A percentile compares a stretch with the other conserved stretches of the same genome.
These are phyloP conservation scores for Cyclotella kingstonii DNA, from an alignment of 108 stramenopile species.

Conservation along the genomic window DNA sequence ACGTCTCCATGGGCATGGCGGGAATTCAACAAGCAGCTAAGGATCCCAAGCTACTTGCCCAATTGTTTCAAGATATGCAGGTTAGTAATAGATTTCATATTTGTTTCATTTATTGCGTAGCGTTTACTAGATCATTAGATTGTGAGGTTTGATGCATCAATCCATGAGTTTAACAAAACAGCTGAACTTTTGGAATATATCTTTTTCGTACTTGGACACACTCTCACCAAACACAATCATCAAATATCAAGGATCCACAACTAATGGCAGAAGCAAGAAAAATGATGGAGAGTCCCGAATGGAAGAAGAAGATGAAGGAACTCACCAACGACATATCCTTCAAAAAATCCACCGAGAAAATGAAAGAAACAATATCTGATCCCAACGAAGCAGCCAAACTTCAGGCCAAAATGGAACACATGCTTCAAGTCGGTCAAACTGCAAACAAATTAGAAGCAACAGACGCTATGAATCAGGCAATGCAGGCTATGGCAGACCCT, in stretches of 20 bases:
- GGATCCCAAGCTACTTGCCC: conserved; percentile 84
- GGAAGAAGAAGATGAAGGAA: conserved; percentile 88
- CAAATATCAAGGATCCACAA: conserved; percentile 70
- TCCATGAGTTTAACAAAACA: too few species aligned
- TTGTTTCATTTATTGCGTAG: too few species aligned
- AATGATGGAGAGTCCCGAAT: conserved; percentile 86
- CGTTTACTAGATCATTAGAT: too few species aligned
- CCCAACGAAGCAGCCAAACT: conserved; percentile 80
- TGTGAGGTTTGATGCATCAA: background rate
- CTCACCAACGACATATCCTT: conserved; percentile 67
- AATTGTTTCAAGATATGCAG: conserved; percentile 88
- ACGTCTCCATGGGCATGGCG: conserved; percentile 76
- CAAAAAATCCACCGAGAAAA: conserved; percentile 57
- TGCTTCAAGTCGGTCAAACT: conserved; percentile 73
- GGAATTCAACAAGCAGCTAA: conserved; percentile 81
- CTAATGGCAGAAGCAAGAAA: conserved; percentile 88
- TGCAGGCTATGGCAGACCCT: conserved; percentile 79
- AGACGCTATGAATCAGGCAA: conserved; percentile 71
- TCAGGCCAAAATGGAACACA: conserved; percentile 88
- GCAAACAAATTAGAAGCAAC: conserved; percentile 60
- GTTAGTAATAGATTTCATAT: conserved; percentile 35
- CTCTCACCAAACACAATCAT: conserved; percentile 1
- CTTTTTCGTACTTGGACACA: background rate
- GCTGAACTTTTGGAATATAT: background rate
- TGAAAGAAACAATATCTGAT: conserved; percentile 68